A percentile compares a stretch with the other conserved stretches of the same genome.
Conservation (phyloP, 805 yeast species). For the Sugiyamaella boreocaroliniensis region DNA sequence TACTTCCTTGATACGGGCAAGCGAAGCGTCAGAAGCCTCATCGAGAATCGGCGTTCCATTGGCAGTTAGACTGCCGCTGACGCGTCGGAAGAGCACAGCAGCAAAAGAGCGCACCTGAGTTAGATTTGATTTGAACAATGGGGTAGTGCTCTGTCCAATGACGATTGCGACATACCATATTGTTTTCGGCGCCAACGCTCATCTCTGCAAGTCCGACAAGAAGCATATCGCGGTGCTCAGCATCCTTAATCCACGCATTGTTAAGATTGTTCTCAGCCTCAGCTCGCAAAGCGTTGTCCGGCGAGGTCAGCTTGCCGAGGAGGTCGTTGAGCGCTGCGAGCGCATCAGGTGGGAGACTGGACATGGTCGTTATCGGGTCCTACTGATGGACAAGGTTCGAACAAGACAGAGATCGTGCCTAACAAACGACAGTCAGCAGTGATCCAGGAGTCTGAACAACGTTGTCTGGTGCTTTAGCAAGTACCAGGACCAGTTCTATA, state of each 20-base stretch:
- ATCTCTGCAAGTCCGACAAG: constrained; percentile 76
- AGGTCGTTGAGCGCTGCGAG: constrained; percentile 49
- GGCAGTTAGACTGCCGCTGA: constrained; percentile 74
- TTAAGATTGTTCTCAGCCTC: constrained; percentile 71
- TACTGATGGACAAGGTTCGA: neutral
- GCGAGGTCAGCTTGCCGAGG: constrained; percentile 63
- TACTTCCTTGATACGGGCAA: constrained; percentile 54
- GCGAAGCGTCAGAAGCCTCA: constrained; percentile 50
- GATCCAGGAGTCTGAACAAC: neutral
- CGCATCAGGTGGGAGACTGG: constrained; percentile 51
- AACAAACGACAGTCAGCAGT: neutral
- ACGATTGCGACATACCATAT: constrained; percentile 31
- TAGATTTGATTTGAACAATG: neutral
- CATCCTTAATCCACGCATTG: constrained; percentile 61
- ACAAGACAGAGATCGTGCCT: neutral
- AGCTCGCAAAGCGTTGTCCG: constrained; percentile 69
- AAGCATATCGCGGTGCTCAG: constrained; percentile 51
- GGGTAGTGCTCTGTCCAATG: neutral
- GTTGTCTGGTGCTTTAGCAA: neutral
- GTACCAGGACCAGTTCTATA: neutral
- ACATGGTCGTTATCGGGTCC: constrained; percentile 18
- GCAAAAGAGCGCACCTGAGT: constrained; percentile 44
- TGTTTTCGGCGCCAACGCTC: constrained; percentile 53
- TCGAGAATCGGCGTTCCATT: constrained; percentile 58
- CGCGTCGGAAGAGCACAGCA: constrained; percentile 84